Conservation (phyloP, 1,284 basidiomycete genomes). For the Leccinum cinnamomeum region DNA sequence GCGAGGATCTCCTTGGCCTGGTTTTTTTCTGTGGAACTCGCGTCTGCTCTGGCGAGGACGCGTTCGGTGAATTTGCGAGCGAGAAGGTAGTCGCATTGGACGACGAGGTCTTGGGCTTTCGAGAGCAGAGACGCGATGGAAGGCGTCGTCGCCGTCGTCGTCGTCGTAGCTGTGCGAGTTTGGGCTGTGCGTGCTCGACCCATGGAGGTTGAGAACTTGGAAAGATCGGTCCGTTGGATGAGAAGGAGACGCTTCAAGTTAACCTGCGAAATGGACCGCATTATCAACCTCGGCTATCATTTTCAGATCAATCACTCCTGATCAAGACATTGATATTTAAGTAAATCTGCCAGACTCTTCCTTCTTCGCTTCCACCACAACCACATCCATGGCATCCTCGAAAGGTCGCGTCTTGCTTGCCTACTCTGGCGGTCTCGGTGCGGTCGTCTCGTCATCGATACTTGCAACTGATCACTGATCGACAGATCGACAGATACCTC, state of each 20-base stretch:
- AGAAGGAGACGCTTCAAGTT: too few species aligned
- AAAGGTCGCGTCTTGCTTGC: constrained; percentile 87
- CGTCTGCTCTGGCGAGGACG: constrained; percentile 64
- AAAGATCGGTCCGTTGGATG: too few species aligned
- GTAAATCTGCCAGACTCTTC: too few species aligned
- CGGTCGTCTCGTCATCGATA: constrained; percentile 35
- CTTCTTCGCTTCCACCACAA: neutral
- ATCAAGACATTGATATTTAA: neutral
- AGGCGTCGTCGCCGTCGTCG: constrained; percentile 29
- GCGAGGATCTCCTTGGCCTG: constrained; percentile 83
- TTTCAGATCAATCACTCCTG: neutral
- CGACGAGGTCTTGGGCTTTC: constrained; percentile 76
- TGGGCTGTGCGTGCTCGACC: constrained; percentile 51
- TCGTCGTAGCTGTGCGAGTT: constrained; percentile 17
- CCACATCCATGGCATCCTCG: constrained; percentile 15
- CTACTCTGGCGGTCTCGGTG: constrained; percentile 97
- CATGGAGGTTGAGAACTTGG: constrained; percentile 41
- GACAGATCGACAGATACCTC: constrained; percentile 64
- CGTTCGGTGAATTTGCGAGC: constrained; percentile 73
- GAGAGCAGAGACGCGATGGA: constrained; percentile 57
- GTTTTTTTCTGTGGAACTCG: constrained; percentile 47
- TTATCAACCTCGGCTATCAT: neutral
- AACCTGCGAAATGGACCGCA: neutral
- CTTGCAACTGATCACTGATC: constrained; percentile 1
- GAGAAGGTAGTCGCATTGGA: constrained; percentile 83